These are phyloP conservation scores for Santalum album DNA, from an alignment of 164 flowering plant genomes.

Conservation along the genomic window DNA sequence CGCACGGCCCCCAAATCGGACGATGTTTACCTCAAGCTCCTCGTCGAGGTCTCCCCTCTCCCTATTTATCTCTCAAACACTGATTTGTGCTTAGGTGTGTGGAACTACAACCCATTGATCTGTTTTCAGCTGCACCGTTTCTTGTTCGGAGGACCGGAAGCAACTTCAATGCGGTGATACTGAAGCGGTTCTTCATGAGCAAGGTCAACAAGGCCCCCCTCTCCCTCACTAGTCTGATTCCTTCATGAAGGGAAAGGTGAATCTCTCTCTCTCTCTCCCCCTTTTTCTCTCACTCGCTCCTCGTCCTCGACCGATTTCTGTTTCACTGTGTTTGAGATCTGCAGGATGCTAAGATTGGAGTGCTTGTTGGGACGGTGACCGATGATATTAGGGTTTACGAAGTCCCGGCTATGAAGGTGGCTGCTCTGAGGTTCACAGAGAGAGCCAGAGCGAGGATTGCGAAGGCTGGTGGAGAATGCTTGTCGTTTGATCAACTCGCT, in stretches of 20 bases:
- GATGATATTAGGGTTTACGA: conserved; percentile 3
- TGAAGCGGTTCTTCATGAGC: conserved; percentile 6
- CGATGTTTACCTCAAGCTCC: conserved; percentile 5
- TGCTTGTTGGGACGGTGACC: conserved; percentile 1
- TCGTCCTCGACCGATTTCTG: neutral
- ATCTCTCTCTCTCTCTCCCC: neutral
- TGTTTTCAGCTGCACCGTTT: neutral
- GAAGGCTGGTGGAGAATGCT: conserved; percentile 2
- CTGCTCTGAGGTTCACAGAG: conserved; percentile 2
- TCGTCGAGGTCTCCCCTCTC: conserved; percentile 1
- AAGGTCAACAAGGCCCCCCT: conserved; percentile 3
- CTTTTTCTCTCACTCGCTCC: neutral
- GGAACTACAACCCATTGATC: neutral
- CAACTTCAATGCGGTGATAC: conserved; percentile 1
- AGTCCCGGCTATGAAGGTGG: neutral
- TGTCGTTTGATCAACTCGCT: conserved; percentile 2
- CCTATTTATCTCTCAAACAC: neutral
- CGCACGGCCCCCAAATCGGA: conserved; percentile 1
- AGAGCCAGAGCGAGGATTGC: conserved; percentile 3
- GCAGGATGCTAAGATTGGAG: conserved; percentile 1
- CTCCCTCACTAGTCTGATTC: conserved; percentile 1
- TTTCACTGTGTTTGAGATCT: neutral
- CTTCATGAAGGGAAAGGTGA: conserved; percentile 1
- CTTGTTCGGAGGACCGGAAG: conserved; percentile 3
- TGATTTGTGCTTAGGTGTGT: too few relatives aligned